Percentiles rank a stretch among this genome's conserved stretches.
Conservation (phyloP, 495 filamentous ascomycete species). For the Podospora pseudoanserina region DNA sequence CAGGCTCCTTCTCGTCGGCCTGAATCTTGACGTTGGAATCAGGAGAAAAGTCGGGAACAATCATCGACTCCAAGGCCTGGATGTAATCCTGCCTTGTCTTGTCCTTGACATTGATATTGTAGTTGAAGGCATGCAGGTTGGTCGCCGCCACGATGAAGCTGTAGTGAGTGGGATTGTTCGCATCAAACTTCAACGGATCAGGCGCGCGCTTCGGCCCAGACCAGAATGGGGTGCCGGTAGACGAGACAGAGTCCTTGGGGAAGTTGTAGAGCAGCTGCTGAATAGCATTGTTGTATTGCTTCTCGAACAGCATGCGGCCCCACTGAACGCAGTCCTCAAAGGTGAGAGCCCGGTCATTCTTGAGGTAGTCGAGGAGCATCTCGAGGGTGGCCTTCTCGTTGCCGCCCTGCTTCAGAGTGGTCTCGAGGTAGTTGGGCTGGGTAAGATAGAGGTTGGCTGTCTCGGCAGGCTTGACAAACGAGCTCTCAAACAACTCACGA, state of each 20-base stretch:
- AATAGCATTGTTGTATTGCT: constrained; percentile 95
- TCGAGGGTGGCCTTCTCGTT: constrained; percentile 96
- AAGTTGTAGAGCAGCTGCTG: constrained; percentile 97
- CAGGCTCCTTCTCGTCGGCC: constrained; percentile 87
- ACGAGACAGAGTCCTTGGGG: constrained; percentile 86
- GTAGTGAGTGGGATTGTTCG: constrained; percentile 77
- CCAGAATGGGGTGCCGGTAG: constrained; percentile 91
- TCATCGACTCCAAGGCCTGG: constrained; percentile 84
- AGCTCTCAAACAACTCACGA: constrained; percentile 87
- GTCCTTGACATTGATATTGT: constrained; percentile 80
- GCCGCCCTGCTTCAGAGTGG: constrained; percentile 87
- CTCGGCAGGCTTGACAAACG: constrained; percentile 90
- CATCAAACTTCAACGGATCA: constrained; percentile 83
- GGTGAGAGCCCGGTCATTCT: constrained; percentile 83
- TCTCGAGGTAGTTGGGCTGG: constrained; percentile 85
- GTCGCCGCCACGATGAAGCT: constrained; percentile 83
- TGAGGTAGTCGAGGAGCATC: constrained; percentile 84
- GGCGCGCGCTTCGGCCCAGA: constrained; percentile 98
- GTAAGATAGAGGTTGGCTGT: constrained; percentile 92
- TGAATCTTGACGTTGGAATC: constrained; percentile 95
- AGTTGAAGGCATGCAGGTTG: constrained; percentile 97
- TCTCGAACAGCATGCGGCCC: constrained; percentile 91
- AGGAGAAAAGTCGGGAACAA: constrained; percentile 92
- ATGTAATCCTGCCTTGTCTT: constrained; percentile 64
- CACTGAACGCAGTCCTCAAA: constrained; percentile 96